These are phyloP conservation scores for Trichosporon asahii DNA, from an alignment of 1,284 basidiomycete species.

Conservation along the genomic window DNA sequence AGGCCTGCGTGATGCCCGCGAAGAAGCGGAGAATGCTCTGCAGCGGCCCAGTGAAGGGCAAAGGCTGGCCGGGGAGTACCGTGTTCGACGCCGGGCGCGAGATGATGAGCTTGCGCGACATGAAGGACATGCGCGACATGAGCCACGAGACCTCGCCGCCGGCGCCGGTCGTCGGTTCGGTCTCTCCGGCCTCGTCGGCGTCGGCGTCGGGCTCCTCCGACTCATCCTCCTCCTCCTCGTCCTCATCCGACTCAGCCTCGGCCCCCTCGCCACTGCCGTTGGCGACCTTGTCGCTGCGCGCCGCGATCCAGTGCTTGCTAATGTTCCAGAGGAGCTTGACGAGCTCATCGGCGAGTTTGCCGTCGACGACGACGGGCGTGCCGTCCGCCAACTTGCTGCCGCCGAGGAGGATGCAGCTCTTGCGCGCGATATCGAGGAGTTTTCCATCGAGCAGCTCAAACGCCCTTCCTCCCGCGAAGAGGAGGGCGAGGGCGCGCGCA, in stretches of 20 bases:
- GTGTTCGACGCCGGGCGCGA: constrained; percentile 49
- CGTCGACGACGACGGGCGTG: constrained; percentile 59
- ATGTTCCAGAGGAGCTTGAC: constrained; percentile 94
- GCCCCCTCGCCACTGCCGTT: constrained; percentile 15
- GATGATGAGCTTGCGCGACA: constrained; percentile 59
- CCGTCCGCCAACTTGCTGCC: constrained; percentile 54
- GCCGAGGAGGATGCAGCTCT: constrained; percentile 74
- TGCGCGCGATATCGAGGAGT: constrained; percentile 66
- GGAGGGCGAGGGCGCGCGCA: constrained; percentile 68
- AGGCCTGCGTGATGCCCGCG: constrained; percentile 76
- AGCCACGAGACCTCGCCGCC: constrained; percentile 78
- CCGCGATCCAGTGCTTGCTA: constrained; percentile 72
- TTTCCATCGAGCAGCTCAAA: constrained; percentile 20
- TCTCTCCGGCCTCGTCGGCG: too few species aligned
- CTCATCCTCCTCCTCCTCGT: constrained; percentile 35
- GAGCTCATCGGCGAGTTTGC: constrained; percentile 72
- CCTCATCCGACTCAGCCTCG: constrained; percentile 36
- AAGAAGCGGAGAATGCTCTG: constrained; percentile 85
- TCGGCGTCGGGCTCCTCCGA: constrained; percentile 47
- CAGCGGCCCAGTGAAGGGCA: constrained; percentile 74
- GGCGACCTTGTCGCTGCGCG: constrained; percentile 20
- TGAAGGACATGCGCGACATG: constrained; percentile 89
- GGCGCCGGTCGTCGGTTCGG: constrained; percentile 45
- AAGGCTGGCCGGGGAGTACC: constrained; percentile 48
- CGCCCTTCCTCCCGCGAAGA: constrained; percentile 58